Conservation (phyloP, 2,329 filamentous ascomycete species). For the Fusarium sp. region DNA sequence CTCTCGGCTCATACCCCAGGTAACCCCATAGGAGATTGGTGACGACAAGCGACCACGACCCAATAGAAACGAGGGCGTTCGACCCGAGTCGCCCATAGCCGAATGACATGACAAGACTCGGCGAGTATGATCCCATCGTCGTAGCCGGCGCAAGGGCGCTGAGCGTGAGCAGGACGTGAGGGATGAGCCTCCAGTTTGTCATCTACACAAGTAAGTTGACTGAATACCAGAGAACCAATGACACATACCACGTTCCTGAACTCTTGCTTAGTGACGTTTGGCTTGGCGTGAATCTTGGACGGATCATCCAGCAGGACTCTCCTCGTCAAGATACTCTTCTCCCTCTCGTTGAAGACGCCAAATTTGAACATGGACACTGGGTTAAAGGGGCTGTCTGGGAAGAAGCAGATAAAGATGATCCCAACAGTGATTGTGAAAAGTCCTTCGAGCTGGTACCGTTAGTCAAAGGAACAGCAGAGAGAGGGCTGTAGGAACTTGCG, state of each 20-base stretch:
- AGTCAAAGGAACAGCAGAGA: too few relatives aligned
- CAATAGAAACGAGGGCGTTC: conserved; percentile 48
- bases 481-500: conserved; percentile 5
- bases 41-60: conserved; percentile 48
- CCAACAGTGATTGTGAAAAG: too few relatives aligned
- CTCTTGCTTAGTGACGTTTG: conserved; percentile 46
- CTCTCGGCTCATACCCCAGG: neutral
- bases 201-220: conserved; percentile 38
- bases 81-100: conserved; percentile 48
- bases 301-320: conserved; percentile 45
- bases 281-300: conserved; percentile 46
- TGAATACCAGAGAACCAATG: neutral
- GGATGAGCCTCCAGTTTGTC: conserved; percentile 51
- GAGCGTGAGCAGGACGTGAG: conserved; percentile 44
- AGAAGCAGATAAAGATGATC: conserved; percentile 19
- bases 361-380: conserved; percentile 46
- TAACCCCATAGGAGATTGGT: conserved; percentile 48
- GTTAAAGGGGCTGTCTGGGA: conserved; percentile 33
- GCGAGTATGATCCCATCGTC: conserved; percentile 35
- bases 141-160: conserved; percentile 28
- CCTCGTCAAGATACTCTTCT: conserved; percentile 46
- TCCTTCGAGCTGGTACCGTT: too few relatives aligned
- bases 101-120: conserved; percentile 46
- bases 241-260: conserved; percentile 47
- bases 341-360: conserved; percentile 48